Percentiles rank a stretch among this genome's conserved stretches.
These are phyloP conservation scores for Leccinum uliginosum DNA, from an alignment of 768 basidiomycete species.

Conservation along the genomic window DNA sequence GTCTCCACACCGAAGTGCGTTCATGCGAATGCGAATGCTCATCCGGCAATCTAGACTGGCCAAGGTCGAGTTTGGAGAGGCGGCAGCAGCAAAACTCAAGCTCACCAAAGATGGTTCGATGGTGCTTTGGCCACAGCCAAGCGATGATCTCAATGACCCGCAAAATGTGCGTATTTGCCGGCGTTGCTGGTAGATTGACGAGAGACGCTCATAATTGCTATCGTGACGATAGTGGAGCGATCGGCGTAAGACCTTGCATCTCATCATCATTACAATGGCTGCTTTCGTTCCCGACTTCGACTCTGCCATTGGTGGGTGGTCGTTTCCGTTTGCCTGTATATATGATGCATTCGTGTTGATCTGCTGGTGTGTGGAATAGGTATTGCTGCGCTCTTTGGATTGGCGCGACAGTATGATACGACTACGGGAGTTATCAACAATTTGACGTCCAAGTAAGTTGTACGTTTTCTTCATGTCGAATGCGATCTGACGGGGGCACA, in stretches of 20 bases:
- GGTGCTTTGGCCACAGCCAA: constrained; percentile 55
- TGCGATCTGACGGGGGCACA: constrained; percentile 6
- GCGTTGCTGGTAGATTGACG: background rate
- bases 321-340: background rate
- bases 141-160: constrained; percentile 46
- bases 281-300: constrained; percentile 53
- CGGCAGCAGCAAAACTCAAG: constrained; percentile 42
- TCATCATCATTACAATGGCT: constrained; percentile 47
- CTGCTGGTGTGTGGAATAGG: constrained; percentile 24
- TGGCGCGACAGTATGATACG: constrained; percentile 42
- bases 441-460: constrained; percentile 41
- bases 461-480: background rate
- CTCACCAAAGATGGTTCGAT: constrained; percentile 41
- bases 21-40: background rate
- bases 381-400: constrained; percentile 46
- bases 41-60: constrained; percentile 36
- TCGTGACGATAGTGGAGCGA: constrained; percentile 39
- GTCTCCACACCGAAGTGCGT: background rate
- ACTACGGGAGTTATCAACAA: constrained; percentile 48
- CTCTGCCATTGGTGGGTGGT: constrained; percentile 42
- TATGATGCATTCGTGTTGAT: background rate
- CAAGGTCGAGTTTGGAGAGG: constrained; percentile 45
- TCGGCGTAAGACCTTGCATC: constrained; percentile 41
- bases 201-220: background rate
- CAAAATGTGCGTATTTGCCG: constrained; percentile 40